Evolutionary conservation across 257 asterid species (phyloP), one percentile per base, ranked within the genome.

Genomic region (Striga asiatica): DNA sequence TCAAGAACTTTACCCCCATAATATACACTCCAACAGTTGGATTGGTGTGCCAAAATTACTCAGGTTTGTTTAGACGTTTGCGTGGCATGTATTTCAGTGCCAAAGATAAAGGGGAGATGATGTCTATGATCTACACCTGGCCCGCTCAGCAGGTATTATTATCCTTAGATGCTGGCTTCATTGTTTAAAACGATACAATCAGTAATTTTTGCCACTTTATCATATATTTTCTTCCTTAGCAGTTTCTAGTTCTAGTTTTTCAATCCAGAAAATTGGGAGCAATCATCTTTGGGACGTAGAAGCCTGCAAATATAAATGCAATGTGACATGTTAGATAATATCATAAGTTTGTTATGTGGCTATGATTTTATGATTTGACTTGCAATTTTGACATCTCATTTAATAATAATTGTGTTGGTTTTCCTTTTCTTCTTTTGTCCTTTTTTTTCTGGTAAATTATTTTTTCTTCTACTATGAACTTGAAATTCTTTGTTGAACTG

Each of bases 41-140:
- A 66, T 67, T 92, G 74, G 99, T 92, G 10, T 92, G 99, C 69
- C 99, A 92, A 82, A 92, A 92, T 63, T 92, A 92, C 72, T 92
- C 99, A 8, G 99, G 99, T 46, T 73, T 92, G 76, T 88, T 82
- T 70, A 76, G 99, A 48, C 89, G 99, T 47, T 97, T 97, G 21
- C 97, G 99, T 56, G 99, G 99, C 58, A 92, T 92, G 99, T 92
- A 92, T 66, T 92, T 92, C 84, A 87, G 95, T 73, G 97, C 95
- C 73, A 92, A 81, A 75, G 99, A 92, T 64, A 92, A 81, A 81
- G 99, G 99, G 66, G 99, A 92, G 77, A 92, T 92, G 99, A 88
- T 88, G 99, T 92, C 99, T 59, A 88, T 92, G 99, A 88, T 92
- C 73, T 88, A 84, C 62, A 92, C 88, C 68, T 92, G 99, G 99